Evolutionary conservation across 2,329 filamentous ascomycete species (phyloP), one percentile per base, ranked within the genome.

Genomic region (Fusarium sp.): DNA sequence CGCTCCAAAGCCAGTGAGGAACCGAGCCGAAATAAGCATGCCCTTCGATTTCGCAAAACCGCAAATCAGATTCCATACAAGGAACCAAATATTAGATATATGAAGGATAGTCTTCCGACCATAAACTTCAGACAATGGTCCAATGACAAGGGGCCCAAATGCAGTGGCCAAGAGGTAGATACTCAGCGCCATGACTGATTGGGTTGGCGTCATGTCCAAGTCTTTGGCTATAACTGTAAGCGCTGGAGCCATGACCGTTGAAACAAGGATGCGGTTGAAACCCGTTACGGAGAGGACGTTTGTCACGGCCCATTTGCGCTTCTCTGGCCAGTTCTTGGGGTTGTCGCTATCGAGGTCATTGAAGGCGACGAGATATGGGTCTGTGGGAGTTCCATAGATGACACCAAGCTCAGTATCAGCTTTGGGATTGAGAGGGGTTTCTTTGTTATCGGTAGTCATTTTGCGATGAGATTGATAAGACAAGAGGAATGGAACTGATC

Each of bases 181-280:
- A 4, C 80, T 83, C 20, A 84, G 62, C 0, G 80, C 71, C 73
- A 89, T 79, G 39, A 81, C 80, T 4, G 87, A 77, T 66, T 85
- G 79, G 36, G 76, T 75, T 9, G 79, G 74, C 8, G 71, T 81
- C 72, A 89, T 87, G 40, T 83, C 41, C 14, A 90, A 76, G 37
- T 89, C 85, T 2, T 72, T 71, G 7, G 82, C 80, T 42, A 90
- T 85, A 2, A 79, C 70, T 2, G 78, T 66, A 25, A 90, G 67
- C 0, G 82, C 83, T 0, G 83, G 83, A 0, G 84, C 83, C 76
- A 85, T 82, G 71, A 86, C 85, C 1, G 83, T 84, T 5, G 82
- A 84, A 0, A 84, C 81, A 64, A 86, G 79, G 58, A 85, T 84
- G 11, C 81, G 81, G 42, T 83, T 84, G 66, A 86, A 85, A 10